phyloP scores from a whole-genome alignment of 1,284 basidiomycete species.

The Pseudozyma thailandica region DNA sequence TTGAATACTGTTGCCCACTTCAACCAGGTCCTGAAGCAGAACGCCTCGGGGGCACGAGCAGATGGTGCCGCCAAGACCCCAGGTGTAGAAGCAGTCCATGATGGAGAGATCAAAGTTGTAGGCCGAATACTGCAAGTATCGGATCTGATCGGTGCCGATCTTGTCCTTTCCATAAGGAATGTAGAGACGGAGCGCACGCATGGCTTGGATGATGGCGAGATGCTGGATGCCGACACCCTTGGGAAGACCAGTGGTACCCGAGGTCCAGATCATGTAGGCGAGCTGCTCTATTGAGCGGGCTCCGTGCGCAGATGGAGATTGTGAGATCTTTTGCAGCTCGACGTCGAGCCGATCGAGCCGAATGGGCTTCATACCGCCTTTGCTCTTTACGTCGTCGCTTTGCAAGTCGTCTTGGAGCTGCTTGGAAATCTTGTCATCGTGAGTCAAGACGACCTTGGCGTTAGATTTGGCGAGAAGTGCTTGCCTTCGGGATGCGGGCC shows the following conservation, averaged over 20 bases:
- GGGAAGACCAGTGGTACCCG: conserved; percentile 68
- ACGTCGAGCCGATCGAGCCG: conserved; percentile 51
- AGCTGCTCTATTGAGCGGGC: conserved; percentile 49
- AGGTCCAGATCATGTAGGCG: conserved; percentile 69
- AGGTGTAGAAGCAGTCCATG: conserved; percentile 67
- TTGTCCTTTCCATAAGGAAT: conserved; percentile 59
- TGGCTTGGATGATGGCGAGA: conserved; percentile 64
- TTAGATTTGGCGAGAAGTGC: conserved; percentile 66
- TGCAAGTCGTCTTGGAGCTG: conserved; percentile 40
- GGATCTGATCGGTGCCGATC: conserved; percentile 51
- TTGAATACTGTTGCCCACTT: conserved; percentile 55
- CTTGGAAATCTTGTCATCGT: conserved; percentile 37
- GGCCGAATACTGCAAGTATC: conserved; percentile 67
- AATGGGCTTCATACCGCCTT: conserved; percentile 41
- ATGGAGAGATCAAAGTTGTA: conserved; percentile 68
- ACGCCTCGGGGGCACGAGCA: conserved; percentile 60
- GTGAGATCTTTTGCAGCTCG: conserved; percentile 15
- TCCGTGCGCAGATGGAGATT: background rate
- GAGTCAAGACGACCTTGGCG: conserved; percentile 56
- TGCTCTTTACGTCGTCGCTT: conserved; percentile 29
- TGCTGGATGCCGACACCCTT: conserved; percentile 68
- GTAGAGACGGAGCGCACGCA: conserved; percentile 62
- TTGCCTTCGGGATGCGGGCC: conserved; percentile 62
- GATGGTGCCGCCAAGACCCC: conserved; percentile 64
- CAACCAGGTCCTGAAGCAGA: conserved; percentile 57